Evolutionary conservation across 345 rosid species (phyloP).

Genomic region (Clarkia xantiana): DNA sequence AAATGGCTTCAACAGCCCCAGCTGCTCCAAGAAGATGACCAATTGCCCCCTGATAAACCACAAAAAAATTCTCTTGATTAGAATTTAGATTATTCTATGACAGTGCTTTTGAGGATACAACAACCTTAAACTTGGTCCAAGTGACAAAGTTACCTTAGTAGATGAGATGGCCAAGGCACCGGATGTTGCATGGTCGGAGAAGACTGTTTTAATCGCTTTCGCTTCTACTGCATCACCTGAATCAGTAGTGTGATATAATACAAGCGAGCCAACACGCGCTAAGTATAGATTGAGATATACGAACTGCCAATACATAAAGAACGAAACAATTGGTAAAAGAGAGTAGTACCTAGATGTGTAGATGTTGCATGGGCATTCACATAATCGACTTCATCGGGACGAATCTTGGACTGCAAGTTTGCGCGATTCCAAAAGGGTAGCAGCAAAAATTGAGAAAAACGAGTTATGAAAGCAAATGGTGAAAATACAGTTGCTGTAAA

Average conservation of each 20-base stretch:
- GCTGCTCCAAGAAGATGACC: constrained; percentile 99
- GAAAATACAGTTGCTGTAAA: constrained; percentile 1
- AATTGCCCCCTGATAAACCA: constrained; percentile 48
- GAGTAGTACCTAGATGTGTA: constrained; percentile 76
- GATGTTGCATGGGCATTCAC: constrained; percentile 95
- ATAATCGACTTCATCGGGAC: constrained; percentile 66
- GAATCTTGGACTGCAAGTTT: constrained; percentile 76
- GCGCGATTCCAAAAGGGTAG: too few species aligned
- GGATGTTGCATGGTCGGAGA: constrained; percentile 63
- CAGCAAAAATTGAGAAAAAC: too few species aligned
- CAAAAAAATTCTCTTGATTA: constrained; percentile 1
- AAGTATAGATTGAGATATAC: too few species aligned
- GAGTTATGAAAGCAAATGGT: too few species aligned
- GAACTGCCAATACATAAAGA: too few species aligned
- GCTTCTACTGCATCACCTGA: constrained; percentile 88
- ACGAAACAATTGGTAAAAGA: constrained; percentile 6
- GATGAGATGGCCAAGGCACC: constrained; percentile 83
- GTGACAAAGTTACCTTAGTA: constrained; percentile 72
- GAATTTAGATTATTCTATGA: too few species aligned
- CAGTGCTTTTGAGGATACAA: too few species aligned
- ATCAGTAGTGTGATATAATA: neutral
- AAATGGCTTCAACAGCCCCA: constrained; percentile 88
- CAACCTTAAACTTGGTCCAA: too few species aligned
- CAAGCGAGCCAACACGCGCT: neutral
- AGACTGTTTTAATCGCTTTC: constrained; percentile 52